phyloP scores from a whole-genome alignment of 306 rosid genomes.

The Cicer chorassanicum region DNA sequence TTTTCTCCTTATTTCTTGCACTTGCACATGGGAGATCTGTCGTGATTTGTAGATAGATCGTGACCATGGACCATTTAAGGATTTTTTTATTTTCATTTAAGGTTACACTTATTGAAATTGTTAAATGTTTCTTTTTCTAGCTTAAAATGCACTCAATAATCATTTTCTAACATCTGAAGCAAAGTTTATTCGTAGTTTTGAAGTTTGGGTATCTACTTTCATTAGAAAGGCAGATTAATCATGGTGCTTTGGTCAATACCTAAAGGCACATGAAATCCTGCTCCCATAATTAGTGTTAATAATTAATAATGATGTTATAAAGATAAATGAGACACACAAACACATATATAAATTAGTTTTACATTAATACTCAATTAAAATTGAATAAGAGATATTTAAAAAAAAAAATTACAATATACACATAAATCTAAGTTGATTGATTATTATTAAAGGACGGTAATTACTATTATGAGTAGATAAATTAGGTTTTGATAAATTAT shows the following conservation, averaged over 20 bases:
- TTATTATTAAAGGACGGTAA: no score
- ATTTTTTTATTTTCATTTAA: neutral
- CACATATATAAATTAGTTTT: no score
- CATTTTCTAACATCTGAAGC: conserved; percentile 58
- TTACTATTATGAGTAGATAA: no score
- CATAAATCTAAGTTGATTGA: no score
- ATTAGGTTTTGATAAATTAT: no score
- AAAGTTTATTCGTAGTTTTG: conserved; percentile 56
- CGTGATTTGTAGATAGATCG: conserved; percentile 17
- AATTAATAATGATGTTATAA: neutral
- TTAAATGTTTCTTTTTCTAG: conserved; percentile 22
- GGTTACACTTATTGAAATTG: conserved; percentile 7
- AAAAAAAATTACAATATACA: no score
- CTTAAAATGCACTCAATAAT: conserved; percentile 56
- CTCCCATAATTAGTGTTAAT: conserved; percentile 27
- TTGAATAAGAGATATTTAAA: no score
- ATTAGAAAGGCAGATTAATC: conserved; percentile 33
- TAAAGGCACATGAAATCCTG: conserved; percentile 40
- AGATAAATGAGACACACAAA: neutral
- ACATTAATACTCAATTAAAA: no score
- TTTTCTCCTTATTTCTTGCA: neutral
- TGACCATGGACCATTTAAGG: neutral
- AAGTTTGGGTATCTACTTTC: conserved; percentile 54
- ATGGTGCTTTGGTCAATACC: conserved; percentile 39
- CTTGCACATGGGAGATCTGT: conserved; percentile 9